Conservation (phyloP, 1,284 basidiomycete species). For the Trichosporon sp. region DNA sequence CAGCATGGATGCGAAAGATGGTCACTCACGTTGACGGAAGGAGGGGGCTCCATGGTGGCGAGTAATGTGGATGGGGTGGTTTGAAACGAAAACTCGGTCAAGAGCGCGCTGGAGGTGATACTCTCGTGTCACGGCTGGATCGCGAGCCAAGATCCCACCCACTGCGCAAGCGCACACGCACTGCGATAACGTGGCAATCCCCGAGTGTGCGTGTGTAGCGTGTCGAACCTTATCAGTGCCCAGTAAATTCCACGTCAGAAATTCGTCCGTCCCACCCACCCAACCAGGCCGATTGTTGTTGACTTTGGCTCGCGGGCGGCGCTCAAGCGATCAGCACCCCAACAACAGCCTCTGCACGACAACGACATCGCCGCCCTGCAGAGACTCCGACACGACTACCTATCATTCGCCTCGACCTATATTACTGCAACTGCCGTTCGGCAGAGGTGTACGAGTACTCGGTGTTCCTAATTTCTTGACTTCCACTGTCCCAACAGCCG, state of each 20-base stretch:
- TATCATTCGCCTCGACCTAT: background rate
- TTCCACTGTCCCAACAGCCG: background rate
- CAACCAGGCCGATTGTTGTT: constrained; percentile 16
- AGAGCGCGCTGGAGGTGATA: constrained; percentile 17
- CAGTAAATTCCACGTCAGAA: background rate
- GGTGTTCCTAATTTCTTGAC: background rate
- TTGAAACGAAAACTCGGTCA: constrained; percentile 11
- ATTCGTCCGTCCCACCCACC: background rate
- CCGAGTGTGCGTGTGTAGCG: background rate
- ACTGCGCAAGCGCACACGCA: constrained; percentile 1
- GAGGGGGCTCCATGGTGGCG: constrained; percentile 18
- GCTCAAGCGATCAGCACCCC: background rate
- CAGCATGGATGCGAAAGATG: background rate
- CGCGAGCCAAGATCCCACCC: constrained; percentile 2
- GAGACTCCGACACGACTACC: background rate
- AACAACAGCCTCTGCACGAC: constrained; percentile 14
- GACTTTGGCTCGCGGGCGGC: background rate
- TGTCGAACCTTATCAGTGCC: background rate
- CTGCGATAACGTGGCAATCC: constrained; percentile 10
- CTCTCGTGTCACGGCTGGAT: background rate
- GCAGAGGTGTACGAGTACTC: background rate
- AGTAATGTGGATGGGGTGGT: constrained; percentile 10
- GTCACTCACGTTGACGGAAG: constrained; percentile 15
- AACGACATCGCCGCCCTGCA: background rate
- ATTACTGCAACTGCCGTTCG: background rate